Evolutionary conservation across 805 yeast genomes (phyloP), one percentile per base, ranked within the genome.

Genomic region (Kluyveromyces aestuarii): DNA sequence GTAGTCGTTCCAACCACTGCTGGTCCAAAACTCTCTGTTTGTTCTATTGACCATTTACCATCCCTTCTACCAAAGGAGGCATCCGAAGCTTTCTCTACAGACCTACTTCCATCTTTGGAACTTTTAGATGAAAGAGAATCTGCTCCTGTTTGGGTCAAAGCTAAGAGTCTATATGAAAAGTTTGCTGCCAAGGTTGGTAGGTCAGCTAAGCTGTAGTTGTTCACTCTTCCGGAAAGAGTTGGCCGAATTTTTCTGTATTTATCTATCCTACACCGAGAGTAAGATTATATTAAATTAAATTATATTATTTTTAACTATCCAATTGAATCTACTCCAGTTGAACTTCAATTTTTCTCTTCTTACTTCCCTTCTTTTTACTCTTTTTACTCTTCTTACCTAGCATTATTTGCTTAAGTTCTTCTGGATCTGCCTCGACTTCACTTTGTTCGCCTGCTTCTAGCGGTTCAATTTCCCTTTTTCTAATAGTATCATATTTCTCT

Each of bases 31-130:
- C 71, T 93, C 60, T 85, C 95, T 5, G 99, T 93, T 42, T 80
- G 89, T 58, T 88, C 96, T 16, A 93, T 93, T 58, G 99, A 93
- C 72, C 99, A 93, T 68, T 76, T 93, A 62, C 99, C 99, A 39
- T 83, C 96, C 8, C 72, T 93, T 64, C 76, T 93, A 55, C 99
- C 99, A 62, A 86, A 99, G 72, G 99, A 93, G 71, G 85, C 98
- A 21, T 88, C 96, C 8, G 99, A 93, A 73, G 81, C 82, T 54
- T 93, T 88, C 71, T 79, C 95, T 41, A 77, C 71, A 52, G 98
- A 93, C 69, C 75, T 93, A 66, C 70, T 93, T 62, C 99, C 99
- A 40, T 85, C 95, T 16, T 75, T 93, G 66, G 77, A 87, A 68
- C 82, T 86, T 65, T 76, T 93, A 60, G 90, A 95, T 59, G 70